These are phyloP conservation scores for Xylaria grammica DNA, from an alignment of 495 filamentous ascomycete genomes.

Conservation along the genomic window DNA sequence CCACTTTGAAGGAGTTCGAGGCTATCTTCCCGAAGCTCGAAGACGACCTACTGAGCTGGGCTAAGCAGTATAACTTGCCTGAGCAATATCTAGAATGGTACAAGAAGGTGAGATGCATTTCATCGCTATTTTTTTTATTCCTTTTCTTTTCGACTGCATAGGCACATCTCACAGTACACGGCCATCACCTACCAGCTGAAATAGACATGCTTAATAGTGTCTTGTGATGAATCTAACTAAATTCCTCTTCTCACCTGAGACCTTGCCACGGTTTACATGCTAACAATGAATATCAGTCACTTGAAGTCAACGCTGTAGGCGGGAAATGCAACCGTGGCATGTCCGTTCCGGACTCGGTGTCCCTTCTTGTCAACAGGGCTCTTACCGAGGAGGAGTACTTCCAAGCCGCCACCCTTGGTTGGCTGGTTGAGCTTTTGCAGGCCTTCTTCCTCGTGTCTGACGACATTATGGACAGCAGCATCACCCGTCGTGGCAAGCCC, in stretches of 20 bases:
- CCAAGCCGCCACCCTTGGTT: slow-evolving; percentile 82
- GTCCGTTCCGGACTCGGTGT: slow-evolving; percentile 90
- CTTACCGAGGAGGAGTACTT: slow-evolving; percentile 83
- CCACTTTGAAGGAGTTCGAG: slow-evolving; percentile 85
- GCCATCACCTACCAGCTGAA: neutral
- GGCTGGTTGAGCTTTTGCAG: slow-evolving; percentile 97
- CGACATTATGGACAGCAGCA: slow-evolving; percentile 96
- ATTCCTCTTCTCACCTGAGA: no score
- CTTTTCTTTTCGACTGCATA: no score
- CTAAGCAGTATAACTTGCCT: slow-evolving; percentile 79
- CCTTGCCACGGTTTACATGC: slow-evolving; percentile 11
- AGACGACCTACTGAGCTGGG: slow-evolving; percentile 75
- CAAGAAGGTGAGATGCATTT: slow-evolving; percentile 64
- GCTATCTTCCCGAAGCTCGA: slow-evolving; percentile 80
- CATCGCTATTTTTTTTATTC: neutral
- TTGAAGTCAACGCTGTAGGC: slow-evolving; percentile 85
- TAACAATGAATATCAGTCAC: slow-evolving; percentile 57
- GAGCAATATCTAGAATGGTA: slow-evolving; percentile 86
- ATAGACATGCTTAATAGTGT: no score
- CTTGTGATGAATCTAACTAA: no score
- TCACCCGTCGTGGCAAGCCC: slow-evolving; percentile 88
- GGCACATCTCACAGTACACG: neutral
- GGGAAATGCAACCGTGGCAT: slow-evolving; percentile 99
- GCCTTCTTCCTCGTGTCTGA: slow-evolving; percentile 98
- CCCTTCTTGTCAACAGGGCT: slow-evolving; percentile 73